These are phyloP conservation scores for Cetradonia linearis DNA, from an alignment of 495 filamentous ascomycete genomes.

Conservation along the genomic window DNA sequence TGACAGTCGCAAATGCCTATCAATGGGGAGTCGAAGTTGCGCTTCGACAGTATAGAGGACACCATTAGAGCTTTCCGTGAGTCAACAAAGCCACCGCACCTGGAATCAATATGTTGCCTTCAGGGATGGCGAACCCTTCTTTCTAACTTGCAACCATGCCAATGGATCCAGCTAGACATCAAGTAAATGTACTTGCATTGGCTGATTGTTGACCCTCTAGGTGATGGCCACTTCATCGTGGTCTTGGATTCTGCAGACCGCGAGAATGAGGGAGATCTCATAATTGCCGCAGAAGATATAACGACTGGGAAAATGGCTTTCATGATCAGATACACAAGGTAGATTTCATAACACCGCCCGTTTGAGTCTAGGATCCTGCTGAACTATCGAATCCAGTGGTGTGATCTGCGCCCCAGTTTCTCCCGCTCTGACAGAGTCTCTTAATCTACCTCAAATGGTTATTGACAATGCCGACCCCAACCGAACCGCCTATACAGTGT, in stretches of 20 bases:
- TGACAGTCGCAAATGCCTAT: slow-evolving; percentile 5
- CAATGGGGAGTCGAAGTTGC: slow-evolving; percentile 28
- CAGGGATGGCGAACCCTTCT: background rate
- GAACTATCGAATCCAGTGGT: slow-evolving; percentile 43
- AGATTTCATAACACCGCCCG: background rate
- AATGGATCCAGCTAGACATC: background rate
- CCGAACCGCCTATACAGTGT: slow-evolving; percentile 80
- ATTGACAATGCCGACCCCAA: slow-evolving; percentile 72
- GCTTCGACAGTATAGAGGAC: slow-evolving; percentile 78
- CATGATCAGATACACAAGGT: slow-evolving; percentile 64
- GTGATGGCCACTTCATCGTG: slow-evolving; percentile 74
- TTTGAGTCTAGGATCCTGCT: background rate
- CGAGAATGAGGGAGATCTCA: slow-evolving; percentile 83
- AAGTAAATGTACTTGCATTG: background rate
- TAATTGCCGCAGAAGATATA: slow-evolving; percentile 36
- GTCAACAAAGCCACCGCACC: background rate
- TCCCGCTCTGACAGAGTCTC: slow-evolving; percentile 50
- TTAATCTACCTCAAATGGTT: slow-evolving; percentile 75
- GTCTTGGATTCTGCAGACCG: slow-evolving; percentile 80
- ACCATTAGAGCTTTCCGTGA: slow-evolving; percentile 72
- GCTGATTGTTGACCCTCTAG: background rate
- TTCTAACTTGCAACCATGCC: background rate
- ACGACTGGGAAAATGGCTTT: slow-evolving; percentile 88
- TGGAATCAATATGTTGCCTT: background rate
- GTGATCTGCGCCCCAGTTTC: slow-evolving; percentile 80